Base-by-base conservation (phyloP, 2,329 filamentous ascomycete genomes). In the Trichoderma sp. region DNA sequence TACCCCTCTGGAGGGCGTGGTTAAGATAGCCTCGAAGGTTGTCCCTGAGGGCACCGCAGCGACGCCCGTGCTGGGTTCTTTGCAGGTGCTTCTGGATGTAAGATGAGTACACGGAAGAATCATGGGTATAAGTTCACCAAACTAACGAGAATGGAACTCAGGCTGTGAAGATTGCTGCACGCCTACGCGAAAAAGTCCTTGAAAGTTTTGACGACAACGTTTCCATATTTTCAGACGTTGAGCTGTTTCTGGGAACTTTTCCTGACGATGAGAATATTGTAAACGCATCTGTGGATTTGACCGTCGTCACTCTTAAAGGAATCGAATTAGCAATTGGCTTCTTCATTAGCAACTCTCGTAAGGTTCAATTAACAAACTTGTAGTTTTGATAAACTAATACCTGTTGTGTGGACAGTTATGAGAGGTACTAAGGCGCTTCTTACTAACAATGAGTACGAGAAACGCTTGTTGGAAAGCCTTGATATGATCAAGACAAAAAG, bases 261-360 rank as follows among this genome's bases (percentile, higher is more conserved):
- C 56, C 66, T 8, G 3, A 36, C 14, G 66, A 69, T 24, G 24
- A 24, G 7, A 69, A 69, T 9, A 62, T 69, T 3, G 5, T 21
- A 34, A 69, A 62, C 8, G 66, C 66, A 34, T 69, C 66, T 1
- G 36, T 69, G 9, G 56, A 69, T 18, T 18, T 69, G 8, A 69
- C 36, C 6, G 32, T 61, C 4, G n/a, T 26, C 8, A 61, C 56
- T 9, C 58, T 69, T 6, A 28, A 47, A 14, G 66, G 26, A 5
- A 36, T 69, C 15, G 66, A 69, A 51, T 5, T 28, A 11, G 56
- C 56, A 2, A 69, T 69, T 8, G 36, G 58, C 3, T 69, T 69
- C 26, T 69, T 69, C 30, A 69, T 18, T 7, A 69, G 58, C n/a
- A 60, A 69, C 30, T 34, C 36, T 18, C 39, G 66, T 69, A 39